phyloP scores from a whole-genome alignment of 495 filamentous ascomycete genomes.

The Trichoderma asperelloides region DNA sequence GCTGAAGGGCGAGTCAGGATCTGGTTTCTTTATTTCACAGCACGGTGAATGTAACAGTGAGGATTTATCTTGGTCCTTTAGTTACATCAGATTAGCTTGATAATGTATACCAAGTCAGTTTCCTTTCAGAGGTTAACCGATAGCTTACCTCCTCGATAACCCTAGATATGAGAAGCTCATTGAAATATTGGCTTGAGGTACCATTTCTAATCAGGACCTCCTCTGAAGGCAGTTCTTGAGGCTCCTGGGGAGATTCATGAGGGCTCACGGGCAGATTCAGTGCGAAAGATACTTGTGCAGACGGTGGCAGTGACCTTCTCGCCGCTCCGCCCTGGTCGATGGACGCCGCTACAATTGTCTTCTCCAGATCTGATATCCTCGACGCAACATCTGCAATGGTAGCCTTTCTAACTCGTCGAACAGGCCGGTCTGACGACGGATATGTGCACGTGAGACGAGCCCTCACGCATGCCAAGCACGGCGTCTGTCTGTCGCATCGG shows the following conservation, averaged over 20 bases:
- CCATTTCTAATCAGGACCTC: conserved; percentile 8
- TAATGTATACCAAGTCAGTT: neutral
- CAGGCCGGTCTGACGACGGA: neutral
- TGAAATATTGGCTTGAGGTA: conserved; percentile 9
- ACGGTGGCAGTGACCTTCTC: neutral
- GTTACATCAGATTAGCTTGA: neutral
- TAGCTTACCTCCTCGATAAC: conserved; percentile 3
- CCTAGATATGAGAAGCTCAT: conserved; percentile 7
- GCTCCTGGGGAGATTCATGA: neutral
- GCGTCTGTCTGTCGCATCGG: conserved; percentile 4
- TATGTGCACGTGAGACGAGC: conserved; percentile 6
- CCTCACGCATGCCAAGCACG: conserved; percentile 8
- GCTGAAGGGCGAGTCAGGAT: conserved; percentile 2
- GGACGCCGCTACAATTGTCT: neutral
- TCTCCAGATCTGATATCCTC: neutral
- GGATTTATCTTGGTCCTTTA: conserved; percentile 7
- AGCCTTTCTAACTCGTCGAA: conserved; percentile 4
- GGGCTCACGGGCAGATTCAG: neutral
- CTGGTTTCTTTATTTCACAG: neutral
- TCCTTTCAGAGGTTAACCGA: neutral
- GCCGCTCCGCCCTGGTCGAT: neutral
- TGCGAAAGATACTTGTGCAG: neutral
- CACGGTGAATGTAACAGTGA: conserved; percentile 5
- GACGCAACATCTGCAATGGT: conserved; percentile 6
- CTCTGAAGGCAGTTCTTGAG: neutral